Base-by-base conservation (phyloP, 768 basidiomycete genomes). In the Boletus pseudopeckii region DNA sequence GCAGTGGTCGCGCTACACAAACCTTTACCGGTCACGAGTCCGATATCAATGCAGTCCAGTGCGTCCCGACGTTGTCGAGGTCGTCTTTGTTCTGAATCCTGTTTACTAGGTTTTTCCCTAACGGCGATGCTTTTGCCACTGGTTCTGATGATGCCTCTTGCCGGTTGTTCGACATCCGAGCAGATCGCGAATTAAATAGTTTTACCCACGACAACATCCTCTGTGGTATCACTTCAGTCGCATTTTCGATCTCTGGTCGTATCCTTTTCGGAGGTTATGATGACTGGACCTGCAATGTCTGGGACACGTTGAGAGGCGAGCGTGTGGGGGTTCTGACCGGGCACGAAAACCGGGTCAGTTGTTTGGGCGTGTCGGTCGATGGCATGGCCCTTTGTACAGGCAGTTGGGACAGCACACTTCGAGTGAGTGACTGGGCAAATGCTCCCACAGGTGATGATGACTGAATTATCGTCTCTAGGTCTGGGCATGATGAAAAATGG, bases 231-330 rank as follows among this genome's bases (percentile, higher is more conserved):
- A 99, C 96, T 14, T 98, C 95, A 5, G 97, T 99, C 61, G 96
- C 94, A 14, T 99, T 99, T 78, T 98, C 96, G 5, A 91, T 92
- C 62, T 98, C 95, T 26, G 96, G 96, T 36, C 90, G 96, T 55
- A 92, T 99, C 63, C 80, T 99, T 37, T 99, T 99, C 62, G 96
- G 97, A 59, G 96, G 96, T 39, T 99, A 99, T 70, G 96, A 99
- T 72, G 96, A 99, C 69, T 98, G 97, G 91, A 98, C 97, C 61
- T 95, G 93, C 78, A 99, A 99, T 69, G 96, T 98, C 48, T 99
- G 96, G 96, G 96, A 99, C 70, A 98, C 95, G 28, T 79, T 99
- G 66, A 97, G 96, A 73, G 97, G 97, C 51, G 96, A 98, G 72
- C 90, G 96, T 52, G 94, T 99, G 38, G 96, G 96, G 53, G 97